Conservation (phyloP, 1,139 yeast species). For the Candida smagusa region DNA sequence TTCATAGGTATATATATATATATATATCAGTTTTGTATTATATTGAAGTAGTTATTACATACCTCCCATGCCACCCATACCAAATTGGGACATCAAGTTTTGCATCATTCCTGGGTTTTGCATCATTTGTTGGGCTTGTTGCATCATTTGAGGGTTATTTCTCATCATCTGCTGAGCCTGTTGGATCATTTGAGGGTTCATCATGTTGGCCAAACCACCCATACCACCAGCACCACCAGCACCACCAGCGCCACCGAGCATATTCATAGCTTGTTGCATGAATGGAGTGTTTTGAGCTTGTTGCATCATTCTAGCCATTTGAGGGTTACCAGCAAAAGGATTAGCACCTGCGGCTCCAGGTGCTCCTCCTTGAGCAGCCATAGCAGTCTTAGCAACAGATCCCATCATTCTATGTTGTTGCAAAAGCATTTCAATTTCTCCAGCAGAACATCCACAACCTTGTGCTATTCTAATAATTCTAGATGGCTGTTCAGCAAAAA, state of each 20-base stretch:
- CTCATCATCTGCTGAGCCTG: constrained; percentile 57
- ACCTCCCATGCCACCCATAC: constrained; percentile 5
- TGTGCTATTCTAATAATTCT: constrained; percentile 88
- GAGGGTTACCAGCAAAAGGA: constrained; percentile 14
- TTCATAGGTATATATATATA: neutral
- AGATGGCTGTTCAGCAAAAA: constrained; percentile 77
- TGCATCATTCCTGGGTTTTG: constrained; percentile 62
- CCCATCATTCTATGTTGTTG: constrained; percentile 96
- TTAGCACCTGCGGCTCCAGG: constrained; percentile 28
- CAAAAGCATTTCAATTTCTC: constrained; percentile 90
- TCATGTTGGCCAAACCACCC: constrained; percentile 33
- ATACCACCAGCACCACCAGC: constrained; percentile 36
- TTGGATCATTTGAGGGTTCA: constrained; percentile 38
- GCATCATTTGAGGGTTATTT: constrained; percentile 73
- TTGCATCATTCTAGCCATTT: constrained; percentile 26
- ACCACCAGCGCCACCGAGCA: constrained; percentile 44
- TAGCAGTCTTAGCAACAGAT: constrained; percentile 77
- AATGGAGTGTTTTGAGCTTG: constrained; percentile 50
- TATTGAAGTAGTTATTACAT: neutral
- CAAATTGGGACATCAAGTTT: constrained; percentile 76
- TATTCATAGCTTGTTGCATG: constrained; percentile 43
- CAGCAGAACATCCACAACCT: constrained; percentile 93
- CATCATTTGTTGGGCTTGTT: constrained; percentile 53
- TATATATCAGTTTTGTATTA: neutral
- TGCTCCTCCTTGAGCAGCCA: constrained; percentile 42